Base-by-base conservation (phyloP, 495 filamentous ascomycete genomes). In the Oidiodendron maius region DNA sequence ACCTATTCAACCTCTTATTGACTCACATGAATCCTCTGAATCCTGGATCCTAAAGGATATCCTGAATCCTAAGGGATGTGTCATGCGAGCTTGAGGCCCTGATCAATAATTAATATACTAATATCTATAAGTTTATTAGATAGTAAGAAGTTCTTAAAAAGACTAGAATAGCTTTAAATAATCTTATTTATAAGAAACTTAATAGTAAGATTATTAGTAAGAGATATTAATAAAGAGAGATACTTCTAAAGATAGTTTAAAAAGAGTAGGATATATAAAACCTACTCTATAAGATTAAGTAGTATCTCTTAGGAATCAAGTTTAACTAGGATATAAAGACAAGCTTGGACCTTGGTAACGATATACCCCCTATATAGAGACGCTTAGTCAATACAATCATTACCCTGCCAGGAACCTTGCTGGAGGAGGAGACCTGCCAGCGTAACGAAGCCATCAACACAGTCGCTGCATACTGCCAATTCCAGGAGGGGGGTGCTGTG, bases 361-460 rank as follows among this genome's bases (percentile, higher is more conserved):
- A 51, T 17, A 53, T 62, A 43, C 53, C 56, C 48, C 39, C 51
- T 8, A 48, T 46, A 4, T 51, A 65, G 46, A 60, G 59, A 45
- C 60, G 60, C 48, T 50, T 67, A 22, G 61, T 61, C 13, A 47
- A 66, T 47, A 60, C 55, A 16, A 47, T 68, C 20, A 54, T 67
- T n/a, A 61, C 57, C 38, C 48, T 66, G 34, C 58, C 56, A 41
- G 53, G 59, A 1, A 51, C 54, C 20, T 66, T 59, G 37, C 32
- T 68, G 13, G 57, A 64, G 44, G 62, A 63, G 45, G 64, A 68
- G 50, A 53, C 61, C 42, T 51, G 48, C 48, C 53, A 56, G 23
- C 57, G 59, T n/a, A 67, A 58, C 13, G 60, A 55, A 46, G 59
- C 57, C 22, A 66, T 67, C 51, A 50, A 67, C 57, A 55, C 61